A percentile compares a stretch with the other conserved stretches of the same genome.
These are phyloP conservation scores for Onygena corvina DNA, from an alignment of 2,329 filamentous ascomycete species.

Conservation along the genomic window DNA sequence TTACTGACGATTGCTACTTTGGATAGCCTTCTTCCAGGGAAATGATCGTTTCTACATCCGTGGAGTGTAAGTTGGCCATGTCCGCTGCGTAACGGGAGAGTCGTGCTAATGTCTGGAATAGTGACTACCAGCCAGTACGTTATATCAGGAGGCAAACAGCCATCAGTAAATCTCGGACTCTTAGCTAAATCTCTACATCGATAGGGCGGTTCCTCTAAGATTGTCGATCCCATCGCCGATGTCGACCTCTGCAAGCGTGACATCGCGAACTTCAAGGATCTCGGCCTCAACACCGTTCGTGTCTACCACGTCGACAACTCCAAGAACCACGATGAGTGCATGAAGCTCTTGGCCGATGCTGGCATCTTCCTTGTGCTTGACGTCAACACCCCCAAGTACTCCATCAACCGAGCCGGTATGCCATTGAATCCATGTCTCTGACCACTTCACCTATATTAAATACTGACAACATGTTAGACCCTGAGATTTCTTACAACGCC, in stretches of 20 bases:
- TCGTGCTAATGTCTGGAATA: slow-evolving; percentile 20
- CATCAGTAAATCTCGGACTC: not conserved
- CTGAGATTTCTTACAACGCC: slow-evolving; percentile 70
- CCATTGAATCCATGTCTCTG: not conserved
- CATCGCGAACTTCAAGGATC: slow-evolving; percentile 66
- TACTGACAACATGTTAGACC: slow-evolving; percentile 32
- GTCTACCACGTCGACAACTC: slow-evolving; percentile 90
- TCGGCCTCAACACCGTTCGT: slow-evolving; percentile 83
- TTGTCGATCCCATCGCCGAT: slow-evolving; percentile 66
- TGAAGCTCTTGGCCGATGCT: slow-evolving; percentile 65
- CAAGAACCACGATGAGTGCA: slow-evolving; percentile 68
- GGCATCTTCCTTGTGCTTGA: slow-evolving; percentile 88
- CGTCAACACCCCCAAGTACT: slow-evolving; percentile 84
- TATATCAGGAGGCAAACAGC: not conserved
- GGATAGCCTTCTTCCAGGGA: slow-evolving; percentile 49
- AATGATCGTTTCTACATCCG: slow-evolving; percentile 44
- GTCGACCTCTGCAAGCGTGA: slow-evolving; percentile 60
- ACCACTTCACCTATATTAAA: not conserved
- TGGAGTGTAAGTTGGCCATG: slow-evolving; percentile 27
- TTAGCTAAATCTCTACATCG: slow-evolving; percentile 5
- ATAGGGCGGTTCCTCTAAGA: slow-evolving; percentile 47
- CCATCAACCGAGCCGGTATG: slow-evolving; percentile 55
- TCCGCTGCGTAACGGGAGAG: not conserved
- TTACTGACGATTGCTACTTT: not conserved
- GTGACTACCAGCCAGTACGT: slow-evolving; percentile 51